phyloP scores from a whole-genome alignment of 441 rosid species.

The Omphalea diandra region DNA sequence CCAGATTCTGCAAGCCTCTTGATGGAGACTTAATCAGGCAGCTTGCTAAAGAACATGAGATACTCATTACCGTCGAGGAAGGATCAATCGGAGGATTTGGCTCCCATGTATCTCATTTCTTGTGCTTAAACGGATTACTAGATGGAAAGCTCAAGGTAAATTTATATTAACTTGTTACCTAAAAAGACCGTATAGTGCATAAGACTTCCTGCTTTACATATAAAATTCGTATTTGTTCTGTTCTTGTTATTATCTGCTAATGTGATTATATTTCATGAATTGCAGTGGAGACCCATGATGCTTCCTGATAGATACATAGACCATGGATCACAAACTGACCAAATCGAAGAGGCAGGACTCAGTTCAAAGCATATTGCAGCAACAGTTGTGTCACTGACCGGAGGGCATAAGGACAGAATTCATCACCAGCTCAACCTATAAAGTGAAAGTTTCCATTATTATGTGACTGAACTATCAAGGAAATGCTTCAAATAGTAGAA shows the following conservation, averaged over 20 bases:
- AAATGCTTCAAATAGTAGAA: no score
- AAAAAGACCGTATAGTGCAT: no score
- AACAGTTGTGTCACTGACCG: conserved; percentile 36
- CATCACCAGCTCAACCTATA: conserved; percentile 11
- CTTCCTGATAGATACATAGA: conserved; percentile 63
- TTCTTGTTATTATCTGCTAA: not conserved
- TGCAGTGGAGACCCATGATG: conserved; percentile 69
- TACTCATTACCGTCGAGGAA: conserved; percentile 59
- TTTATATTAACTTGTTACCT: not conserved
- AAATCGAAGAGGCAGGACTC: conserved; percentile 53
- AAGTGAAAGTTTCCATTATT: not conserved
- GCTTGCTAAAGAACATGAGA: conserved; percentile 49
- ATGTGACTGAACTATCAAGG: not conserved
- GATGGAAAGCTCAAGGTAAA: conserved; percentile 59
- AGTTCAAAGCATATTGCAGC: conserved; percentile 54
- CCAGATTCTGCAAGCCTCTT: conserved; percentile 62
- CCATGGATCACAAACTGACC: conserved; percentile 56
- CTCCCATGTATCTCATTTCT: conserved; percentile 57
- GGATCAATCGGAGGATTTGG: conserved; percentile 68
- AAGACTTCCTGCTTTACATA: not conserved
- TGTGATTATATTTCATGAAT: not conserved
- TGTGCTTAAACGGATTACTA: conserved; percentile 47
- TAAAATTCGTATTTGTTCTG: not conserved
- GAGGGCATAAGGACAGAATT: conserved; percentile 23
- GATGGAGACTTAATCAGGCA: conserved; percentile 39